Evolutionary conservation across 2,329 filamentous ascomycete species (phyloP), one percentile per base, ranked within the genome.

Genomic region (Penicillium occitanis): DNA sequence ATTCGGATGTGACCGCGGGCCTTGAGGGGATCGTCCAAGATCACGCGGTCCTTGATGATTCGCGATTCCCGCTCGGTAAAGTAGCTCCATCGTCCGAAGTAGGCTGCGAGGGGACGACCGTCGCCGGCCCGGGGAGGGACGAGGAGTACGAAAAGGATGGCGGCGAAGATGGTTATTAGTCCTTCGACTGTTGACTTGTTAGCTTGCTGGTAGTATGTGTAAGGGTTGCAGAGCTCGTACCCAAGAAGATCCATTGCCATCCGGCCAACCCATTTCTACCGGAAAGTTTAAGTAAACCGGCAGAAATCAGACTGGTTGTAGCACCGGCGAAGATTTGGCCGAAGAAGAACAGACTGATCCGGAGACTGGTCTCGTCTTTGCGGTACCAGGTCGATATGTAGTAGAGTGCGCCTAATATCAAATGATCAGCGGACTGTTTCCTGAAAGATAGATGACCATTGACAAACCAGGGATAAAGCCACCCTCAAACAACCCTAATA

Each of bases 201-300:
- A 37, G n/a, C 19, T 37, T 14, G 4, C n/a, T 8, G 1, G 19
- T 22, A 25, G 11, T 22, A 22, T 14, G 11, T 22, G 13, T 51
- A 2, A 28, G 13, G 2, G 2, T 6, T 51, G 5, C 10, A 17
- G 30, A 37, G 17, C 14, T 42, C 37, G 8, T 63, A 75, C 74
- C 73, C 11, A 76, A 72, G 69, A 86, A 87, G 1, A 87, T 76
- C 85, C 85, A 87, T 69, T 84, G 83, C 85, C 85, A 87, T n/a
- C 85, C 85, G 0, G 81, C 71, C 63, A 82, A 75, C 6, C 81
- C 82, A 1, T 75, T 78, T 1, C 81, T 77, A 1, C 83, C 84
- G 6, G 78, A 73, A 76, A 87, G 81, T 64, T 83, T 81, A 28
- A 87, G 76, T 42, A 79, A 70, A 1, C 78, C 78, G 13, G 75